Conservation (phyloP, 805 yeast species). For the Ogataea wickerhamii region DNA sequence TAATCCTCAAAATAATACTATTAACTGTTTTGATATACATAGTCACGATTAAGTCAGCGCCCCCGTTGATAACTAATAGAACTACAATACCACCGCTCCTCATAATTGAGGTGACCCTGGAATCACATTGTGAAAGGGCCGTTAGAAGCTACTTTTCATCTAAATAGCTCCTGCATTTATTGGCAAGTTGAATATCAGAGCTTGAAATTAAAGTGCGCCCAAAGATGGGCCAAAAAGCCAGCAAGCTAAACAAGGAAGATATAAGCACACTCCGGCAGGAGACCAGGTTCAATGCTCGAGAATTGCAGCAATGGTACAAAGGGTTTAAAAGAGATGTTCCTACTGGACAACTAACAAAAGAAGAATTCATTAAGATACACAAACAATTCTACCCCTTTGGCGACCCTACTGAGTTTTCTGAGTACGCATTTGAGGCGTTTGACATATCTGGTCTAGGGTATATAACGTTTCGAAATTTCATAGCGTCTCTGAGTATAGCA, state of each 20-base stretch:
- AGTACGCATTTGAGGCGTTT: conserved; percentile 81
- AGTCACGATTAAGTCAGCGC: too few species aligned
- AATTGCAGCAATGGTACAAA: conserved; percentile 97
- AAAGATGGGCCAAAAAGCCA: conserved; percentile 89
- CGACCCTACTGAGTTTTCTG: conserved; percentile 89
- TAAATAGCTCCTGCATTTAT: too few species aligned
- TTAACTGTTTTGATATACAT: too few species aligned
- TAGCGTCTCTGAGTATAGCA: conserved; percentile 80
- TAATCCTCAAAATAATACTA: too few species aligned
- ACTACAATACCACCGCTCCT: too few species aligned
- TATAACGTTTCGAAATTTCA: conserved; percentile 90
- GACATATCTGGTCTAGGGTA: conserved; percentile 77
- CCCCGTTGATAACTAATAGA: too few species aligned
- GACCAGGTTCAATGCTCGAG: conserved; percentile 89
- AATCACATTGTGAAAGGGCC: too few species aligned
- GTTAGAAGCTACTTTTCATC: too few species aligned
- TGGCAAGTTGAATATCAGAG: too few species aligned
- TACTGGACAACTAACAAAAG: conserved; percentile 77
- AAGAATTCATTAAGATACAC: conserved; percentile 87
- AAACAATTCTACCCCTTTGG: conserved; percentile 98
- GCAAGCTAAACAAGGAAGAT: conserved; percentile 89
- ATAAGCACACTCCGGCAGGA: conserved; percentile 74
- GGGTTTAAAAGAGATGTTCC: conserved; percentile 96
- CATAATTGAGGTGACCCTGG: too few species aligned
- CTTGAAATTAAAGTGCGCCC: too few species aligned